Evolutionary conservation across 805 yeast genomes (phyloP).

Genomic region (Candida michaelii): DNA sequence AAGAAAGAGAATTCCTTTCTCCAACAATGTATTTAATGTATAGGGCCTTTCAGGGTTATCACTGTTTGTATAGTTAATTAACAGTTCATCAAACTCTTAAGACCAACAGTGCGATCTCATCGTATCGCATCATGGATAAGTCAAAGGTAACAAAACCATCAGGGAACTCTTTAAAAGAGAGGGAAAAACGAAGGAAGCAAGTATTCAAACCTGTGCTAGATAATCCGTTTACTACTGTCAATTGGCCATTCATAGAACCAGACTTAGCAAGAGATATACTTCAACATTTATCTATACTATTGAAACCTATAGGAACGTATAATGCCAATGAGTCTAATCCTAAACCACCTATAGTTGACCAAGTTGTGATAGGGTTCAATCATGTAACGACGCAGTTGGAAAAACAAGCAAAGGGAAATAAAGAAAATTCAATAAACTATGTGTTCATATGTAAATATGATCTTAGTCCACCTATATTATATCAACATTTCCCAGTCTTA

Average conservation of each 20-base stretch:
- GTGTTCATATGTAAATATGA: conserved; percentile 66
- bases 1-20: conserved; percentile 16
- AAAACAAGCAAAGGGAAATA: conserved; percentile 30
- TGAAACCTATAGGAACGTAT: conserved; percentile 32
- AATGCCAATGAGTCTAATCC: conserved; percentile 12
- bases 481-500: conserved; percentile 59
- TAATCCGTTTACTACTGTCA: conserved; percentile 57
- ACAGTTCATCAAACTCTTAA: no score
- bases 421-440: conserved; percentile 24
- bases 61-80: no score
- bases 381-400: conserved; percentile 50
- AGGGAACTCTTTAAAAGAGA: conserved; percentile 43
- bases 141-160: conserved; percentile 8
- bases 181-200: conserved; percentile 52
- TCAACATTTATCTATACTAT: conserved; percentile 32
- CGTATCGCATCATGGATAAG: conserved; percentile 4
- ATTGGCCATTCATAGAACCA: conserved; percentile 44
- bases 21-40: conserved; percentile 3
- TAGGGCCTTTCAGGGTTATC: no score
- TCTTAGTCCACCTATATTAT: conserved; percentile 47
- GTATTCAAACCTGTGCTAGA: conserved; percentile 65
- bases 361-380: conserved; percentile 53
- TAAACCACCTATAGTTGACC: conserved; percentile 23
- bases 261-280: conserved; percentile 36
- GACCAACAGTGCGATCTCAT: no score